These are phyloP conservation scores for Candida sakaeoensis DNA, from an alignment of 805 yeast species.

Conservation along the genomic window DNA sequence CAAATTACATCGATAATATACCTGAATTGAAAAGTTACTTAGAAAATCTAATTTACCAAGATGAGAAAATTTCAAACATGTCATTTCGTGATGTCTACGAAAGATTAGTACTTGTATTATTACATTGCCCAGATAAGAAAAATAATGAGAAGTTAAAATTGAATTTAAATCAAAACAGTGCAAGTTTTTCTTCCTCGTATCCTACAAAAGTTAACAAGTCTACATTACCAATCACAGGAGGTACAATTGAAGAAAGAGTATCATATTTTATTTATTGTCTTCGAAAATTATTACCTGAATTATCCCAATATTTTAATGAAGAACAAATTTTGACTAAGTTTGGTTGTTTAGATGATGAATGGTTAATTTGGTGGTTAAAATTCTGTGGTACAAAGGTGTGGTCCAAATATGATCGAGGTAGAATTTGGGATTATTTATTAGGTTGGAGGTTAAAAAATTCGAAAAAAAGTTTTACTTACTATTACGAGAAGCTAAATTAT, in stretches of 20 bases:
- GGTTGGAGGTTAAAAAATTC: conserved; percentile 61
- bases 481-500: conserved; percentile 30
- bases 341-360: conserved; percentile 65
- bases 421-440: conserved; percentile 83
- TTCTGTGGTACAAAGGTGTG: conserved; percentile 86
- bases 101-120: conserved; percentile 66
- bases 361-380: conserved; percentile 95
- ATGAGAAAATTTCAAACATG: conserved; percentile 30
- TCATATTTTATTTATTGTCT: conserved; percentile 64
- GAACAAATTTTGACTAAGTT: conserved; percentile 68
- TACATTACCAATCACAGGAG: conserved; percentile 52
- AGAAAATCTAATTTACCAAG: conserved; percentile 23
- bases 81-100: conserved; percentile 69
- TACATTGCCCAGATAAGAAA: conserved; percentile 58
- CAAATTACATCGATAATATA: conserved; percentile 32
- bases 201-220: conserved; percentile 29
- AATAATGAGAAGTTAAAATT: conserved; percentile 1
- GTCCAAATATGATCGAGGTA: conserved; percentile 75
- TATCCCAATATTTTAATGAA: conserved; percentile 71
- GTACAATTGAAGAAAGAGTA: conserved; percentile 61
- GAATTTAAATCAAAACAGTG: background rate
- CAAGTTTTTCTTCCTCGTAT: background rate
- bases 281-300: conserved; percentile 65
- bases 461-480: conserved; percentile 24
- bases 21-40: conserved; percentile 22